Percentiles rank a stretch among this genome's conserved stretches.
These are phyloP conservation scores for Aspergillus sp. DNA, from an alignment of 2,329 filamentous ascomycete species.

Conservation along the genomic window DNA sequence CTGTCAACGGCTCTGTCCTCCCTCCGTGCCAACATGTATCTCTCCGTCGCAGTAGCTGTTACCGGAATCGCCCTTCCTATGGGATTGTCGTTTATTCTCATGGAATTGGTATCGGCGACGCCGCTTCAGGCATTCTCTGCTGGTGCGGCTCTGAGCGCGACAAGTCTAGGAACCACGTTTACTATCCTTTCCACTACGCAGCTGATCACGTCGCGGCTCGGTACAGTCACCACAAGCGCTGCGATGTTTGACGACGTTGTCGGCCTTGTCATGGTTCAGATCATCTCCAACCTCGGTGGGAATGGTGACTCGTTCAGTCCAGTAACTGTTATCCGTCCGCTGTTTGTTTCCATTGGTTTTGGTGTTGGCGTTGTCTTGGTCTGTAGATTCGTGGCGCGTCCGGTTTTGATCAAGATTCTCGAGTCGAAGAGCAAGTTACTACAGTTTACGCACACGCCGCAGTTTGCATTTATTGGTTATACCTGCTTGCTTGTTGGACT, in stretches of 20 bases:
- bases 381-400: constrained; percentile 24
- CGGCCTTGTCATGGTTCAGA: constrained; percentile 73
- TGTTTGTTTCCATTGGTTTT: constrained; percentile 49
- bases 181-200: constrained; percentile 63
- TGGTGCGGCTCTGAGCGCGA: constrained; percentile 72
- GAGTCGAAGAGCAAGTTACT: constrained; percentile 10
- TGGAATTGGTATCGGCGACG: constrained; percentile 49
- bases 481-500: constrained; percentile 47
- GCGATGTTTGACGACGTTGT: constrained; percentile 83
- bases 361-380: constrained; percentile 26
- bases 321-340: constrained; percentile 49
- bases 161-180: constrained; percentile 71
- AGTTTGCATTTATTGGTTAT: constrained; percentile 43
- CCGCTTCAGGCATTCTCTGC: constrained; percentile 67
- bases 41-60: constrained; percentile 63
- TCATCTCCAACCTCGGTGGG: constrained; percentile 66
- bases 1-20: constrained; percentile 42
- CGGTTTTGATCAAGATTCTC: constrained; percentile 10
- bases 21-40: constrained; percentile 58
- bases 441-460: constrained; percentile 1
- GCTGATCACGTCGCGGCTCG: constrained; percentile 56
- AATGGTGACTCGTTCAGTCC: constrained; percentile 32
- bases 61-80: constrained; percentile 67
- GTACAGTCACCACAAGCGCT: constrained; percentile 65
- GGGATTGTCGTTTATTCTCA: constrained; percentile 63